A percentile compares a stretch with the other conserved stretches of the same genome.
phyloP scores from a whole-genome alignment of 169 alveolate genomes.

The Eimeria nieschulzi region DNA sequence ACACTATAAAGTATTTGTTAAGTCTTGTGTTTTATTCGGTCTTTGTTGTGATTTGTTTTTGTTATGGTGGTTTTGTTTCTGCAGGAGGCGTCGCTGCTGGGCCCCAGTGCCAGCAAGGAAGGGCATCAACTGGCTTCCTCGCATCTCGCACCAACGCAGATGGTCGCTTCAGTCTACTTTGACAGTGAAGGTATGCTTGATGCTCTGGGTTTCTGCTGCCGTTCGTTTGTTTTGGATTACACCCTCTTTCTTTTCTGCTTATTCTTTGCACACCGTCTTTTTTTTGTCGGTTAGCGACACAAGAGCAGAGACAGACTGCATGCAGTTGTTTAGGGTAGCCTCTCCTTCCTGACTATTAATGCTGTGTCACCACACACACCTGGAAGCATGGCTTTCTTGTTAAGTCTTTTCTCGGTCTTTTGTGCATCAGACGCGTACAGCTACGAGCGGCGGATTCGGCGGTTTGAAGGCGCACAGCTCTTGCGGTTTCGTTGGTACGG shows the following conservation, averaged over 20 bases:
- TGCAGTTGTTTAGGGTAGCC: too few relatives aligned
- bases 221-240: neutral
- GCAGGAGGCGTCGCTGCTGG: constrained; percentile 59
- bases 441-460: constrained; percentile 80
- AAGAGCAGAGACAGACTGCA: too few relatives aligned
- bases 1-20: too few relatives aligned
- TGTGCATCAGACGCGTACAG: constrained; percentile 77
- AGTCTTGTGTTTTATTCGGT: too few relatives aligned
- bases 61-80: neutral
- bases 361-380: too few relatives aligned
- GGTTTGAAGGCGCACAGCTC: constrained; percentile 85
- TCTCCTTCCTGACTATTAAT: too few relatives aligned
- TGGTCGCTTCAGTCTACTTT: constrained; percentile 83
- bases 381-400: too few relatives aligned
- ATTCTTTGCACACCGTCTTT: neutral
- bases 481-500: constrained; percentile 86
- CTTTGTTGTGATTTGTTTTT: too few relatives aligned
- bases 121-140: constrained; percentile 19
- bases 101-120: neutral
- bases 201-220: neutral
- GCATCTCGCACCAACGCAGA: constrained; percentile 78
- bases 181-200: constrained; percentile 76
- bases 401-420: too few relatives aligned
- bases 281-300: too few relatives aligned
- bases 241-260: neutral